Conservation (phyloP, 2,329 filamentous ascomycete species). For the Cyphellophora europaea region DNA sequence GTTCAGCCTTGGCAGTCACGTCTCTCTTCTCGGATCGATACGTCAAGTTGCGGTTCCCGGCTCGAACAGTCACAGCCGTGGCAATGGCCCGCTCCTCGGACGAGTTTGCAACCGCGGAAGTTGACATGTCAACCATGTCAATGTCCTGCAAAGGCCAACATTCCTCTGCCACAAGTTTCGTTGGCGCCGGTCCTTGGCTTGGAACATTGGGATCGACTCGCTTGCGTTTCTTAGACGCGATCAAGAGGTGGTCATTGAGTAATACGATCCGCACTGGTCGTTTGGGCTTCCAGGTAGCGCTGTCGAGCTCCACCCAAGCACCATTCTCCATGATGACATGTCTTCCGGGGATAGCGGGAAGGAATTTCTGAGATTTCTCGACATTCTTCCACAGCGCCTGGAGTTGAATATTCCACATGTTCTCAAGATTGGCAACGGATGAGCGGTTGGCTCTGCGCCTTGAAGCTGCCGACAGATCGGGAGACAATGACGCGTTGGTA, state of each 20-base stretch:
- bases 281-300: constrained; percentile 90
- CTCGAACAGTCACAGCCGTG: constrained; percentile 84
- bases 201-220: constrained; percentile 57
- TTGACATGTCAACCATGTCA: constrained; percentile 78
- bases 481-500: constrained; percentile 31
- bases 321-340: constrained; percentile 91
- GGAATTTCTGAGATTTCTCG: constrained; percentile 95
- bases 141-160: constrained; percentile 93
- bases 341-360: constrained; percentile 81
- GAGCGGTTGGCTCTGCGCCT: constrained; percentile 66
- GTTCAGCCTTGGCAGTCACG: constrained; percentile 64
- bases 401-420: constrained; percentile 57
- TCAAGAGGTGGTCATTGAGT: constrained; percentile 85
- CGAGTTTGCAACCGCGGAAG: constrained; percentile 29
- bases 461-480: constrained; percentile 8
- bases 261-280: constrained; percentile 85
- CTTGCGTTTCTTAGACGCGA: constrained; percentile 89
- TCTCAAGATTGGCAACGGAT: constrained; percentile 69
- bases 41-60: constrained; percentile 85
- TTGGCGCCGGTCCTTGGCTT: constrained; percentile 37
- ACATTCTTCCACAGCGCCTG: constrained; percentile 90
- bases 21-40: constrained; percentile 82
- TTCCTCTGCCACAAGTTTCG: constrained; percentile 82
- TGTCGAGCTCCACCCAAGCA: constrained; percentile 92
- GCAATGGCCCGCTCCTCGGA: constrained; percentile 53